Conservation (phyloP, 139 green algal genomes). For the Chlorella sorokiniana region DNA sequence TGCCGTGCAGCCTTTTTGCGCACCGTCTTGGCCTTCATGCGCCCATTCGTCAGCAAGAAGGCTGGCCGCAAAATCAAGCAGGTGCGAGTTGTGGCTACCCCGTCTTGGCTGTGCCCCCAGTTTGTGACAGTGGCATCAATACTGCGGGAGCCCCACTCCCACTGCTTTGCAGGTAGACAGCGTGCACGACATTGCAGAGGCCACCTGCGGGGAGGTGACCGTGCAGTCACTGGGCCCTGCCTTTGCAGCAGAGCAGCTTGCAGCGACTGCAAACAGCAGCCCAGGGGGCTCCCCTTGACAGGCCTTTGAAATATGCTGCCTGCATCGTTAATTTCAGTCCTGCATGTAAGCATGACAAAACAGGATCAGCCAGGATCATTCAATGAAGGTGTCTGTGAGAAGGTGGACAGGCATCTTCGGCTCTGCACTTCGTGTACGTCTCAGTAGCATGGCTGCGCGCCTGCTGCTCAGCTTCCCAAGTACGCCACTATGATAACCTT, state of each 20-base stretch:
- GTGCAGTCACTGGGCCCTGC: constrained; percentile 61
- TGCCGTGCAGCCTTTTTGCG: constrained; percentile 44
- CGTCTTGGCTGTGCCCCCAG: not conserved
- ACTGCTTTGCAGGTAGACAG: constrained; percentile 55
- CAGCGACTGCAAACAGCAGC: not conserved
- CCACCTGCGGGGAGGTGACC: constrained; percentile 67
- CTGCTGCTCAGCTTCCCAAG: no score
- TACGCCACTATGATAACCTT: no score
- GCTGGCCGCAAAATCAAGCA: constrained; percentile 70
- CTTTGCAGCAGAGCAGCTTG: constrained; percentile 45
- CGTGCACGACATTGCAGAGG: constrained; percentile 58
- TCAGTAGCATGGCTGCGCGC: no score
- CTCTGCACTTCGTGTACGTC: no score
- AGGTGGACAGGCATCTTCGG: no score
- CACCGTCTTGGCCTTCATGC: constrained; percentile 62
- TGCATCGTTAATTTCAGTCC: no score
- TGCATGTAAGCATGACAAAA: no score
- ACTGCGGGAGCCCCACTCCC: not conserved
- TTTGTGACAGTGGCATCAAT: no score
- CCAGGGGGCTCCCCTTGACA: not conserved
- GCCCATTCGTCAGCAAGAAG: constrained; percentile 73
- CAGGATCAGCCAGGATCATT: no score
- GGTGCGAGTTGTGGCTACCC: constrained; percentile 23
- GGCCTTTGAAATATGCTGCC: no score
- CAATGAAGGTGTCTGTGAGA: no score